Base-by-base conservation (phyloP, 2,329 filamentous ascomycete genomes). In the Xylariales sp. region DNA sequence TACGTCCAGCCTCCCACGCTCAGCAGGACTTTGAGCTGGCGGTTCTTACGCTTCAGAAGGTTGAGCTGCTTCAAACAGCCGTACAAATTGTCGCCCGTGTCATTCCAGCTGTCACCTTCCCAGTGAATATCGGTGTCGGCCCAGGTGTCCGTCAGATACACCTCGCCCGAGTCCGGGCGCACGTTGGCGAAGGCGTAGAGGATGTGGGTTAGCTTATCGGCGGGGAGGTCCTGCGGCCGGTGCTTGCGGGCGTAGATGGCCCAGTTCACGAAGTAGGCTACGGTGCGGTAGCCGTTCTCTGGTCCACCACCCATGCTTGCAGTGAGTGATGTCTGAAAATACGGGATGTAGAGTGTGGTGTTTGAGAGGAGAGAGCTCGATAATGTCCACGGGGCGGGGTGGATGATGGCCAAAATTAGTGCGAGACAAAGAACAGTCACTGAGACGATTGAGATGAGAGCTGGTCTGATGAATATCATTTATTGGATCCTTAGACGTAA, bases 1-100 rank as follows among this genome's bases (percentile, higher is more conserved):
- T 95, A 95, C 0, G 89, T 95, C 89, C 89, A 96, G 38, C 91
- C 91, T 46, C 90, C 90, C 47, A 96, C 87, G 40, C 84, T 89
- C 4, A 96, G 76, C 10, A 96, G 73, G 3, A 93, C 71, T 62
- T 95, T 95, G 46, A 96, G 72, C 51, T 90, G 82, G 35, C 88
- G 83, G 62, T 95, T 86, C 47, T 75, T 71, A 49, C 80, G 78
- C 70, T 96, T 96, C 33, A 90, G 76, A 1, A 95, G 71, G 60
- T 86, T 88, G 25, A 95, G 76, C 65, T 95, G 88, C 69, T 95
- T 95, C 49, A 93, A 63, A 59, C 86, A 91, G 38, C 90, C 90
- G 59, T 94, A 95, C 25, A 94, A 71, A 61, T 96, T 95, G 46
- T 75, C 85, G 35, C 87, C 88, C 0, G 61, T 54, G 46, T 88